Percentiles rank a stretch among this genome's conserved stretches.
These are phyloP conservation scores for Biscutella laevigata DNA, from an alignment of 441 rosid genomes.

Conservation along the genomic window DNA sequence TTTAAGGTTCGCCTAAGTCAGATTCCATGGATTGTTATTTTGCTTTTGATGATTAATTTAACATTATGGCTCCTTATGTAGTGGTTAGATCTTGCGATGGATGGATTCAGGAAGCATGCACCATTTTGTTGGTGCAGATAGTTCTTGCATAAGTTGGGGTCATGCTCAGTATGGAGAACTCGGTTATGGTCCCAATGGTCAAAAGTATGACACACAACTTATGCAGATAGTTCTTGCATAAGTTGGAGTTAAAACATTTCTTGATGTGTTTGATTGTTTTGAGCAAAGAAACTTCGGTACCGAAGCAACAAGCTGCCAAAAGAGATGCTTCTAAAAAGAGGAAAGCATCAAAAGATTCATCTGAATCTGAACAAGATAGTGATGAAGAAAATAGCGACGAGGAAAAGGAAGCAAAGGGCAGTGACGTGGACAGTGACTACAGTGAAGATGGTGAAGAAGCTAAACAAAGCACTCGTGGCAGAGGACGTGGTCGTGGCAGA, in stretches of 20 bases:
- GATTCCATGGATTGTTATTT: neutral
- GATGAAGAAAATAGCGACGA: constrained; percentile 49
- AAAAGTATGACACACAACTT: no score
- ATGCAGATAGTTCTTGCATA: no score
- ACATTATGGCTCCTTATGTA: constrained; percentile 18
- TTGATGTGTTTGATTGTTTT: neutral
- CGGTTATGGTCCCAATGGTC: constrained; percentile 90
- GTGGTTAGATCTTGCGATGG: constrained; percentile 95
- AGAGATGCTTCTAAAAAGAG: constrained; percentile 47
- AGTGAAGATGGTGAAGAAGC: constrained; percentile 37
- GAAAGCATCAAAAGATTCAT: constrained; percentile 51
- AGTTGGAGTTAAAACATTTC: no score
- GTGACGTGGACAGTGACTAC: constrained; percentile 36
- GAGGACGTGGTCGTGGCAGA: constrained; percentile 44
- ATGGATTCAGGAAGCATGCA: constrained; percentile 97
- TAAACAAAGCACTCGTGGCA: constrained; percentile 37
- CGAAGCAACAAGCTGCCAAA: constrained; percentile 38
- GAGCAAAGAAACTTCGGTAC: constrained; percentile 24
- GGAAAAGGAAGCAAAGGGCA: constrained; percentile 38
- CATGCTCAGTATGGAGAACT: constrained; percentile 85
- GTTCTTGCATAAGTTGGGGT: constrained; percentile 98
- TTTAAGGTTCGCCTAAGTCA: constrained; percentile 51
- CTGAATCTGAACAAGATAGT: constrained; percentile 58
- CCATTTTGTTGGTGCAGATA: constrained; percentile 94
- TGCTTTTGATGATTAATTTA: neutral